Evolutionary conservation across 768 basidiomycete species (phyloP).

Genomic region (Auriculariales sp.): DNA sequence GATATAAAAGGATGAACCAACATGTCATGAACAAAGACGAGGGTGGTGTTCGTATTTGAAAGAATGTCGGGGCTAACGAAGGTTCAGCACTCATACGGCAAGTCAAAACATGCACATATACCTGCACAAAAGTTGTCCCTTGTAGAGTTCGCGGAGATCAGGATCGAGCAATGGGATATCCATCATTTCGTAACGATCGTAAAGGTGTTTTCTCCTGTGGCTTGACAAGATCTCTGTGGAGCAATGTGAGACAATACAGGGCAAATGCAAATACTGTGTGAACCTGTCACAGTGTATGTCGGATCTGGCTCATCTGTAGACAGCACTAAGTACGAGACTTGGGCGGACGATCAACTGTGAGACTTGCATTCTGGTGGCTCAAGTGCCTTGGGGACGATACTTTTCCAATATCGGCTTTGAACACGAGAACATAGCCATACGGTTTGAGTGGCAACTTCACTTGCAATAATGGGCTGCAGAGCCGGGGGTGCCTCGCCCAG

Average conservation of each 20-base stretch:
- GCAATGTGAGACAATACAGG: slow-evolving; percentile 2
- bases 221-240: slow-evolving; percentile 67
- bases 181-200: slow-evolving; percentile 61
- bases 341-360: background rate
- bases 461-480: slow-evolving; percentile 57
- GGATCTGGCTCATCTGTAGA: slow-evolving; percentile 45
- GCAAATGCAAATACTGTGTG: background rate
- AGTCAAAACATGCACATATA: slow-evolving; percentile 23
- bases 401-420: slow-evolving; percentile 88
- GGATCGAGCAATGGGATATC: slow-evolving; percentile 60
- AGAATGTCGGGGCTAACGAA: slow-evolving; percentile 56
- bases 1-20: slow-evolving; percentile 24
- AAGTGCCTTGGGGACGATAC: slow-evolving; percentile 63
- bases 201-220: slow-evolving; percentile 76
- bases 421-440: slow-evolving; percentile 77
- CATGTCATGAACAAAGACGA: slow-evolving; percentile 94
- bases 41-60: slow-evolving; percentile 49
- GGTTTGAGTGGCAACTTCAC: slow-evolving; percentile 74
- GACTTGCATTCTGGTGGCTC: slow-evolving; percentile 65
- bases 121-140: slow-evolving; percentile 82
- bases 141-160: slow-evolving; percentile 57
- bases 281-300: slow-evolving; percentile 56
- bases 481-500: slow-evolving; percentile 77
- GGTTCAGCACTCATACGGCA: background rate
- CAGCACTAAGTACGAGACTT: background rate